Evolutionary conservation across 768 basidiomycete species (phyloP).

Genomic region (Leccinellum rugosiceps): DNA sequence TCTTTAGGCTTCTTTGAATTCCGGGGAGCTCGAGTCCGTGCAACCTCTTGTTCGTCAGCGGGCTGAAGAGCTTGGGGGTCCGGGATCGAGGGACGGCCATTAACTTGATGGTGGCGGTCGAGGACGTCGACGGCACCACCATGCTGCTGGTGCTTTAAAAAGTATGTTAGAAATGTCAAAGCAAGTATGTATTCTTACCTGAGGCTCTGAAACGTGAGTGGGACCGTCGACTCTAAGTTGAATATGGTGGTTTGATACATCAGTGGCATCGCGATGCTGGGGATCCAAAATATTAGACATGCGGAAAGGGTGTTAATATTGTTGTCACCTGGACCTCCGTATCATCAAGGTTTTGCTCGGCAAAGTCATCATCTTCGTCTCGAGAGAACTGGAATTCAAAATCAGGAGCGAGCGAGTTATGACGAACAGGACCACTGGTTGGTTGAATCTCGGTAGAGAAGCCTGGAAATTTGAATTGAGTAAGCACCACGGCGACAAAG

Average conservation of each 20-base stretch:
- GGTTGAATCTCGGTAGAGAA: no score
- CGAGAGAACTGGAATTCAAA: not conserved
- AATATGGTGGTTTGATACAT: no score
- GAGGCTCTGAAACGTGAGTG: no score
- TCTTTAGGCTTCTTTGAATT: not conserved
- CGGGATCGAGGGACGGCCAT: not conserved
- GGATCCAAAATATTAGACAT: no score
- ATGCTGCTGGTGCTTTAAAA: not conserved
- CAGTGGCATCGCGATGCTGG: no score
- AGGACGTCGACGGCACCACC: not conserved
- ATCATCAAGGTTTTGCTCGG: not conserved
- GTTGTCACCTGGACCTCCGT: not conserved
- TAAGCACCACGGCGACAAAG: not conserved
- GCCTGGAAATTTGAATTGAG: no score
- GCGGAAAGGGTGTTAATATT: not conserved
- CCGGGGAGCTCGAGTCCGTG: not conserved
- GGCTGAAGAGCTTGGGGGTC: not conserved
- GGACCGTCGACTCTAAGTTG: no score
- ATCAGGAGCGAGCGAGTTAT: no score
- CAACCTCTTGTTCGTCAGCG: not conserved
- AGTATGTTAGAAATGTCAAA: not conserved
- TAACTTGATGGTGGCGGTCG: not conserved
- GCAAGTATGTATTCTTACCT: no score
- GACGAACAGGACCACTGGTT: no score
- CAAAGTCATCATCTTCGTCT: not conserved